Conservation (phyloP, 495 filamentous ascomycete species). For the Penicillium samsonianum region DNA sequence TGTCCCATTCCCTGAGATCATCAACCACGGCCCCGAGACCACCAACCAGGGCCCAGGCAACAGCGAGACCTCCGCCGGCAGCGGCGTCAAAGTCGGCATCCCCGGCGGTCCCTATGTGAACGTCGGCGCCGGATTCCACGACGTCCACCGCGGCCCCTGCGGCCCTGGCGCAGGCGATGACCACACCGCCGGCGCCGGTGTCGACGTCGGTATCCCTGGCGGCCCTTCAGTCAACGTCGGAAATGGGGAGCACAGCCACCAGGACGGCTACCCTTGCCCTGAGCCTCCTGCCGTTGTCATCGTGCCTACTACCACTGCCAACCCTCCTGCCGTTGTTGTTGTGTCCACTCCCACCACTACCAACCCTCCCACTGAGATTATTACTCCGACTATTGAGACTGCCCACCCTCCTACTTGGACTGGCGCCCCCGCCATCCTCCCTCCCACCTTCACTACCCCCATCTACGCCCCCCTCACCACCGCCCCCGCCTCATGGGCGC, state of each 20-base stretch:
- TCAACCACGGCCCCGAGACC: conserved; percentile 17
- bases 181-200: conserved; percentile 24
- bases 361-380: conserved; percentile 11
- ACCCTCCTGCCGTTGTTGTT: conserved; percentile 6
- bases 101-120: conserved; percentile 32
- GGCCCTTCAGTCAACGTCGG: conserved; percentile 31
- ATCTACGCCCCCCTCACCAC: conserved; percentile 22
- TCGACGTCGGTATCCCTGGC: conserved; percentile 34
- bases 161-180: conserved; percentile 22
- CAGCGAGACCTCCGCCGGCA: conserved; percentile 31
- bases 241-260: conserved; percentile 22
- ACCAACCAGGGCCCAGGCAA: conserved; percentile 20
- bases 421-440: conserved; percentile 5
- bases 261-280: conserved; percentile 26
- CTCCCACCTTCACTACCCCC: conserved; percentile 26
- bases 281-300: conserved; percentile 20
- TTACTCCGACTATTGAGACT: conserved; percentile 14
- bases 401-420: conserved; percentile 10
- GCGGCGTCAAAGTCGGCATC: conserved; percentile 30
- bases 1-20: conserved; percentile 18
- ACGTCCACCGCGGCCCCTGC: conserved; percentile 23
- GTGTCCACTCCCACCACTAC: conserved; percentile 1
- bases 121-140: conserved; percentile 22
- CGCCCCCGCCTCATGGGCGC: conserved; percentile 18
- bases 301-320: background rate